phyloP scores from a whole-genome alignment of 1,139 yeast species.

The Blastobotrys niveus region DNA sequence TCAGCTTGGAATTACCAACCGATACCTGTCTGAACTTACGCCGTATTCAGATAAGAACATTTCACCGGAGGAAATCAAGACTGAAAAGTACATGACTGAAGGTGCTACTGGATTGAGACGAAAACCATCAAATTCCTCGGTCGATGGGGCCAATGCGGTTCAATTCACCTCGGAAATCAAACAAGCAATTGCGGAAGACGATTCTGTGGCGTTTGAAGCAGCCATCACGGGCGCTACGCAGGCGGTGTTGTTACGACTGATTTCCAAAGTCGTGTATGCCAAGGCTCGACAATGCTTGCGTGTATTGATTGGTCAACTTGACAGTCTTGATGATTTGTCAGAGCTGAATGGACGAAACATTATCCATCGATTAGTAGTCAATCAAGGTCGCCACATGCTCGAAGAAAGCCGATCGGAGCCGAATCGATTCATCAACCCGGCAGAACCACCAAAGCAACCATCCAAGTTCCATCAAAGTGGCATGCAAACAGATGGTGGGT shows the following conservation, averaged over 20 bases:
- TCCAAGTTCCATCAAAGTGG: slow-evolving; percentile 18
- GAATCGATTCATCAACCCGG: slow-evolving; percentile 40
- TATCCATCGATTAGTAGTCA: slow-evolving; percentile 74
- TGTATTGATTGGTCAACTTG: slow-evolving; percentile 43
- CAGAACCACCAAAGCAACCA: slow-evolving; percentile 42
- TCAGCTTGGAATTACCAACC: slow-evolving; percentile 52
- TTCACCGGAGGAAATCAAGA: too few species aligned
- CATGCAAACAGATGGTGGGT: slow-evolving; percentile 11
- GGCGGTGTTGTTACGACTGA: slow-evolving; percentile 47
- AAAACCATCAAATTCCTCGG: slow-evolving; percentile 17
- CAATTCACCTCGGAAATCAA: slow-evolving; percentile 19
- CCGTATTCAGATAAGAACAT: slow-evolving; percentile 35
- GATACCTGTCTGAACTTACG: slow-evolving; percentile 46
- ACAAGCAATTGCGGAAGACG: slow-evolving; percentile 26
- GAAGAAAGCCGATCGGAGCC: slow-evolving; percentile 19
- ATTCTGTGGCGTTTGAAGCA: slow-evolving; percentile 25
- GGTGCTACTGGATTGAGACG: slow-evolving; percentile 15
- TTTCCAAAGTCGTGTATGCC: slow-evolving; percentile 58
- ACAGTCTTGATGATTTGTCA: slow-evolving; percentile 52
- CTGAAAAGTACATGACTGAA: slow-evolving; percentile 16
- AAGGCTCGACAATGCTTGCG: slow-evolving; percentile 53
- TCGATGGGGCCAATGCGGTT: slow-evolving; percentile 11
- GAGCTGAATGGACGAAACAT: slow-evolving; percentile 82
- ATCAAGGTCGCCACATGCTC: slow-evolving; percentile 53
- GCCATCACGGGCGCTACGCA: slow-evolving; percentile 21